Percentiles rank a stretch among this genome's conserved stretches.
Evolutionary conservation across 2,329 filamentous ascomycete species (phyloP).

Genomic region (Talaromyces sp.): DNA sequence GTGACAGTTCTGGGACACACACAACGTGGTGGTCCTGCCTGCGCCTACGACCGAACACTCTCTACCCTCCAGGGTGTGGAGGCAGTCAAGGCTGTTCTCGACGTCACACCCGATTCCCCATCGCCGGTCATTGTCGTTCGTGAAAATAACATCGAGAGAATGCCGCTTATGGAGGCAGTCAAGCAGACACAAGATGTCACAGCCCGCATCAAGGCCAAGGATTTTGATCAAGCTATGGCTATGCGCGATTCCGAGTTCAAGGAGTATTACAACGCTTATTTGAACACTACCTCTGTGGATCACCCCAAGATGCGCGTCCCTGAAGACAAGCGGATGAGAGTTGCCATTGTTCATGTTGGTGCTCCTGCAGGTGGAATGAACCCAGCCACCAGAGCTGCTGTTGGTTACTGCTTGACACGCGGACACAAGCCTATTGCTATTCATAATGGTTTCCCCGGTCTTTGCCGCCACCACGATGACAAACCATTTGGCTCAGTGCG

Average conservation of each 20-base stretch:
- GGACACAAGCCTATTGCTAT: slow-evolving; percentile 93
- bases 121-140: slow-evolving; percentile 95
- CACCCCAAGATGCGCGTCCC: slow-evolving; percentile 66
- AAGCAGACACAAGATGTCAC: slow-evolving; percentile 79
- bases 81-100: slow-evolving; percentile 85
- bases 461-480: slow-evolving; percentile 85
- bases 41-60: slow-evolving; percentile 91
- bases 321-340: slow-evolving; percentile 75
- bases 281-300: slow-evolving; percentile 81
- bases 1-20: slow-evolving; percentile 95
- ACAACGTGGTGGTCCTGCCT: slow-evolving; percentile 89
- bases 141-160: slow-evolving; percentile 95
- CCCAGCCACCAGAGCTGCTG: slow-evolving; percentile 85
- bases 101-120: slow-evolving; percentile 81
- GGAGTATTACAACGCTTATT: slow-evolving; percentile 85
- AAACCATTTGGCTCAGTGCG: slow-evolving; percentile 77
- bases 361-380: slow-evolving; percentile 98
- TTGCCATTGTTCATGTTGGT: slow-evolving; percentile 95
- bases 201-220: slow-evolving; percentile 73
- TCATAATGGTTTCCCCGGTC: slow-evolving; percentile 93
- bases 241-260: slow-evolving; percentile 89
- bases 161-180: slow-evolving; percentile 85
- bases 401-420: slow-evolving; percentile 84
- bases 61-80: slow-evolving; percentile 91
- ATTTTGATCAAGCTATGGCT: slow-evolving; percentile 83